Evolutionary conservation across 352 stramenopile genomes (phyloP).

Genomic region (Phytopythium helicoides): DNA sequence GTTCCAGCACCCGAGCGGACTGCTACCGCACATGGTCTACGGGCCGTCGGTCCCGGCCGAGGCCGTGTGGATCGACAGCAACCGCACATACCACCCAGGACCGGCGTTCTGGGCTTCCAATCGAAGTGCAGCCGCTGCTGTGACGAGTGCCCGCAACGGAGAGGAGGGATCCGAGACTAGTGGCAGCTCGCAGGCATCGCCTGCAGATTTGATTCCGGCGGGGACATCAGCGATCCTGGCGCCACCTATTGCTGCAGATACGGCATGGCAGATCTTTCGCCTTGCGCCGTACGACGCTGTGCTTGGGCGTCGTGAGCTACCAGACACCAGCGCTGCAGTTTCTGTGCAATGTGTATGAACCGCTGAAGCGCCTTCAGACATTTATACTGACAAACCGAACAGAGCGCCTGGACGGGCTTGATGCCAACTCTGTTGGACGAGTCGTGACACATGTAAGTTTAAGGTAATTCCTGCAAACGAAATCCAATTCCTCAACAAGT

Average conservation of each 20-base stretch:
- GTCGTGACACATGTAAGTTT: constrained; percentile 3
- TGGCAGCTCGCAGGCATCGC: constrained; percentile 1
- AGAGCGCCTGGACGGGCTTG: not conserved
- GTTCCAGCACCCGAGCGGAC: constrained; percentile 52
- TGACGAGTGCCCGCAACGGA: not conserved
- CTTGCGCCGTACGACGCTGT: constrained; percentile 75
- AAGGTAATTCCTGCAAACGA: not conserved
- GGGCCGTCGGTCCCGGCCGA: constrained; percentile 56
- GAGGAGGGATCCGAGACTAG: not conserved
- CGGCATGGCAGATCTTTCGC: constrained; percentile 82
- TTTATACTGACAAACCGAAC: constrained; percentile 29
- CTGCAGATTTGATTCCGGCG: not conserved
- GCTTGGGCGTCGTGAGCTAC: constrained; percentile 57
- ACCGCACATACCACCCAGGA: constrained; percentile 77
- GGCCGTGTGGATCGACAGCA: constrained; percentile 51
- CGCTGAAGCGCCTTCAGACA: constrained; percentile 53
- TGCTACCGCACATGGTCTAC: constrained; percentile 75
- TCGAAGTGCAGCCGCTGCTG: not conserved
- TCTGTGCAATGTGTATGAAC: constrained; percentile 63
- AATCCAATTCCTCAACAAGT: not conserved
- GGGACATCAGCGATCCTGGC: constrained; percentile 62
- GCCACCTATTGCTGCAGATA: constrained; percentile 68
- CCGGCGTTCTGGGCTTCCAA: constrained; percentile 57
- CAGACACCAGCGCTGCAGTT: constrained; percentile 63
- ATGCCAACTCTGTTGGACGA: not conserved